Conservation (phyloP, 495 filamentous ascomycete species). For the Neurospora sp. region DNA sequence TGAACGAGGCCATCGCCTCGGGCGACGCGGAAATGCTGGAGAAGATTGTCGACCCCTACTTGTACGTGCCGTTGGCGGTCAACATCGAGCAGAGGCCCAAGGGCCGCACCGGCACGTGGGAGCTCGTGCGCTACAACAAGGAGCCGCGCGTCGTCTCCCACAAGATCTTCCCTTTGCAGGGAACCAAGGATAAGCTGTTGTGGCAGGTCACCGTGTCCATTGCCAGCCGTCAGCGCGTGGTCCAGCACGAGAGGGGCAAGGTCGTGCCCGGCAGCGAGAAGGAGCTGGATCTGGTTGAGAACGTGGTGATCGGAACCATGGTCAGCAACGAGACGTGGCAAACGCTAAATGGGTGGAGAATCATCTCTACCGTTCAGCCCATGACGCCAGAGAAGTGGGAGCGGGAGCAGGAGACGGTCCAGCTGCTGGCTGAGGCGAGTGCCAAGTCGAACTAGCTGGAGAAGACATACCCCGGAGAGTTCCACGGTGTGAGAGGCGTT, state of each 20-base stretch:
- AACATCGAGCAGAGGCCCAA: slow-evolving; percentile 47
- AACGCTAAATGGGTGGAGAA: slow-evolving; percentile 51
- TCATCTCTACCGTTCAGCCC: slow-evolving; percentile 62
- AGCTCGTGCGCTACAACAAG: slow-evolving; percentile 51
- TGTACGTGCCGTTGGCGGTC: slow-evolving; percentile 42
- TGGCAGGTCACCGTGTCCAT: slow-evolving; percentile 69
- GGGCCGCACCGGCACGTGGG: slow-evolving; percentile 48
- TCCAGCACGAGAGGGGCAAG: slow-evolving; percentile 27
- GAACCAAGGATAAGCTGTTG: slow-evolving; percentile 24
- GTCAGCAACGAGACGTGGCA: slow-evolving; percentile 39
- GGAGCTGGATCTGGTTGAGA: slow-evolving; percentile 59
- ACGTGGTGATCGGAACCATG: slow-evolving; percentile 63
- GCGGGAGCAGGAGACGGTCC: slow-evolving; percentile 9
- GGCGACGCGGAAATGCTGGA: slow-evolving; percentile 50
- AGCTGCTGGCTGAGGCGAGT: neutral
- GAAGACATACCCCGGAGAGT: neutral
- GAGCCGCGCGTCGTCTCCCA: slow-evolving; percentile 51
- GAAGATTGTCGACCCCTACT: slow-evolving; percentile 49
- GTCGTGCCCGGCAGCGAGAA: slow-evolving; percentile 39
- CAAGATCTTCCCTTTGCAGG: slow-evolving; percentile 41
- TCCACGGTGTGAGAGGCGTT: neutral
- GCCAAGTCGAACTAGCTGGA: neutral
- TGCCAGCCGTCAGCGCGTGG: slow-evolving; percentile 52
- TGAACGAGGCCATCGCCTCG: slow-evolving; percentile 63
- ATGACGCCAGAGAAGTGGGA: slow-evolving; percentile 43